Percentiles rank a stretch among this genome's conserved stretches.
Conservation (phyloP, 2,329 filamentous ascomycete species). For the Colletotrichum tabaci region DNA sequence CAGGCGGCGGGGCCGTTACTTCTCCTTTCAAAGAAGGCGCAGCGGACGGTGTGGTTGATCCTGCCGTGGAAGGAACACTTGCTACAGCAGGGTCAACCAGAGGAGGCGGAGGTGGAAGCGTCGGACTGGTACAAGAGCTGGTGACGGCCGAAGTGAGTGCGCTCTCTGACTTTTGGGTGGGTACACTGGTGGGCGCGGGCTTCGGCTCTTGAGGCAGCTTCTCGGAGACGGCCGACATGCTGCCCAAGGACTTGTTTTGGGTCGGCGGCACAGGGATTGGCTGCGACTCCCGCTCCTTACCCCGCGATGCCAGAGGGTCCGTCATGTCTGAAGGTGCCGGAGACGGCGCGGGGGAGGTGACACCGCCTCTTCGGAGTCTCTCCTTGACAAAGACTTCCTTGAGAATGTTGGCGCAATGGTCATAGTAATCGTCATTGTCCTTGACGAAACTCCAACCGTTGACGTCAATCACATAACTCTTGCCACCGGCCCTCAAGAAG, state of each 20-base stretch:
- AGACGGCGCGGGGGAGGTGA: constrained; percentile 69
- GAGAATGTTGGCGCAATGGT: constrained; percentile 88
- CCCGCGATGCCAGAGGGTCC: constrained; percentile 51
- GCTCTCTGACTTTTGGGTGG: constrained; percentile 53
- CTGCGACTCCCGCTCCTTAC: constrained; percentile 58
- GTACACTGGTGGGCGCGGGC: constrained; percentile 40
- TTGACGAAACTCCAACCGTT: constrained; percentile 99
- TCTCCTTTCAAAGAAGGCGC: constrained; percentile 55
- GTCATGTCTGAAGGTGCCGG: constrained; percentile 60
- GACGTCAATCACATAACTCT: constrained; percentile 98
- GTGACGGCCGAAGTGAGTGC: constrained; percentile 52
- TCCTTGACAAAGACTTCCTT: constrained; percentile 91
- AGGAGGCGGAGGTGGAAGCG: constrained; percentile 51
- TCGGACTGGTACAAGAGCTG: constrained; percentile 54
- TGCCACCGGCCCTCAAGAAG: constrained; percentile 86
- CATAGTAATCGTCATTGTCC: constrained; percentile 98
- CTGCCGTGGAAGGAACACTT: constrained; percentile 55
- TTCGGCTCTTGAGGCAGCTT: constrained; percentile 41
- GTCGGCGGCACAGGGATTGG: constrained; percentile 28
- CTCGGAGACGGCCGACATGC: constrained; percentile 27
- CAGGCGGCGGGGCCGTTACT: constrained; percentile 48
- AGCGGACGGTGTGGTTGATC: constrained; percentile 56
- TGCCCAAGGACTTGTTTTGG: constrained; percentile 36
- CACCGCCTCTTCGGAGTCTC: constrained; percentile 74
- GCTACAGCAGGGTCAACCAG: constrained; percentile 34